Conservation (phyloP, 805 yeast species). For the Wickerhamiella dianesei region DNA sequence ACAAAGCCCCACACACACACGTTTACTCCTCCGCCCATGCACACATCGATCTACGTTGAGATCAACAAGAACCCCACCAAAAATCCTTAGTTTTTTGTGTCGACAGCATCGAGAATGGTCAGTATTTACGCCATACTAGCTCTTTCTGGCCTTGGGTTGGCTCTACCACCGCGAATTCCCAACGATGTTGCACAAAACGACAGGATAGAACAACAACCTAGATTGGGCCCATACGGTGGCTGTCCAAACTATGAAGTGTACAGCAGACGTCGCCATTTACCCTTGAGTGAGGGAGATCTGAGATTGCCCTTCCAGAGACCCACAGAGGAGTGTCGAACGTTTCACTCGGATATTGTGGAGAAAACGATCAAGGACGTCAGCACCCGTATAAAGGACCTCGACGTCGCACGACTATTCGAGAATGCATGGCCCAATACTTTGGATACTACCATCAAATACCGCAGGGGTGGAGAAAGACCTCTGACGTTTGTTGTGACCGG, state of each 20-base stretch:
- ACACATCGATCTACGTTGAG: too few relatives aligned
- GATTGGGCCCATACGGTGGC: background rate
- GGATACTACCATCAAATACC: constrained; percentile 79
- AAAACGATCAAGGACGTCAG: constrained; percentile 40
- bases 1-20: too few relatives aligned
- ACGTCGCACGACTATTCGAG: constrained; percentile 61
- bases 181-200: too few relatives aligned
- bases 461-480: constrained; percentile 28
- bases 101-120: too few relatives aligned
- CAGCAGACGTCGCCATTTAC: constrained; percentile 40
- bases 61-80: too few relatives aligned
- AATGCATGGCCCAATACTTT: constrained; percentile 78
- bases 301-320: constrained; percentile 68
- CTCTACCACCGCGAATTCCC: too few relatives aligned
- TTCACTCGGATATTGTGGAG: constrained; percentile 50
- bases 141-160: too few relatives aligned
- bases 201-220: too few relatives aligned
- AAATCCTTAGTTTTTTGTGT: too few relatives aligned
- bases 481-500: constrained; percentile 78
- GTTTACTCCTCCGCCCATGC: too few relatives aligned
- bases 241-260: constrained; percentile 58
- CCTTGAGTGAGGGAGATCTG: constrained; percentile 43
- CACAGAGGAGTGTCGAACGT: constrained; percentile 55
- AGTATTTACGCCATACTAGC: too few relatives aligned
- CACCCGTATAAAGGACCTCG: constrained; percentile 40